Base-by-base conservation (phyloP, 2,329 filamentous ascomycete species). In the Eutypella sp. region DNA sequence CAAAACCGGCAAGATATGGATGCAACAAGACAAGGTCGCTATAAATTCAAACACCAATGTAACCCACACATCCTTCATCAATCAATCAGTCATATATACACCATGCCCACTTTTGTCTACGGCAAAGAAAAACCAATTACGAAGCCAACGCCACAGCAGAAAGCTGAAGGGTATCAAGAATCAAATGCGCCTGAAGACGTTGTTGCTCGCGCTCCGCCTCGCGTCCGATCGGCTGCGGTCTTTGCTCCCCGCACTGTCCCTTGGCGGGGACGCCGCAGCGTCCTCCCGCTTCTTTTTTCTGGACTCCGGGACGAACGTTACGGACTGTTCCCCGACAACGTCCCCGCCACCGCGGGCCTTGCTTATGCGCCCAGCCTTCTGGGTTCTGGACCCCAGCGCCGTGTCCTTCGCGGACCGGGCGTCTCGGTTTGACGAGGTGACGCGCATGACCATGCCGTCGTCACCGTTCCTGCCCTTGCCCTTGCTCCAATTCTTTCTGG, bases 171-270 rank as follows among this genome's bases (percentile, higher is more conserved):
- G 59, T 74, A n/a, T n/a, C n/a, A n/a, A n/a, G n/a, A n/a, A 77
- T 63, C 85, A 63, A 48, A 63, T 50, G 47, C 53, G 53, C 44
- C 62, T 78, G 64, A 90, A 87, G 34, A 82, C 82, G 67, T 92
- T 91, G 43, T 76, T 78, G 66, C 85, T 89, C 42, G 87, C 87
- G 65, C 85, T 90, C 57, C 87, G 73, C 57, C 87, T 79, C 46
- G 63, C 62, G 45, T 70, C 69, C 24, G 61, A 62, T 22, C 57
- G 59, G n/a, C n/a, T n/a, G 46, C 54, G 61, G 33, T 55, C 48
- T 45, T 56, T 56, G n/a, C 46, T 43, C 40, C 42, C 51, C 16
- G 47, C n/a, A n/a, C n/a, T n/a, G n/a, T n/a, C 36, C 34, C 49
- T 48, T 19, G 50, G 48, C 19, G 49, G 47, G 36, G 60, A 51